Conservation (phyloP, 139 green algal species). For the Trebouxia sp. region DNA sequence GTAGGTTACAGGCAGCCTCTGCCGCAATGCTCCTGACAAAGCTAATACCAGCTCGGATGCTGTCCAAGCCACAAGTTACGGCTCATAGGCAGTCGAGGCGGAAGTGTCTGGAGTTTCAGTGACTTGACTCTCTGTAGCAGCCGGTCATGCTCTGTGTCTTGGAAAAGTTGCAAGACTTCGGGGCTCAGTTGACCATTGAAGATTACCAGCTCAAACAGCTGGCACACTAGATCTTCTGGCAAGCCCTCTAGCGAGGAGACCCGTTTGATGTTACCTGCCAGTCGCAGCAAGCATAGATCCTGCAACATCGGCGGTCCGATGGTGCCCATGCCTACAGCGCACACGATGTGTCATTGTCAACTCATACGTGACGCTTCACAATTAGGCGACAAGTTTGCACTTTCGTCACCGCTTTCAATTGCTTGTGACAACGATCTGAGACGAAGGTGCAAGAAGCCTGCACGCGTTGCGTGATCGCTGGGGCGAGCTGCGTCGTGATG, state of each 20-base stretch:
- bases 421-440: no score
- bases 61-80: conserved; percentile 29
- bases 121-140: not conserved
- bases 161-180: conserved; percentile 25
- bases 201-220: conserved; percentile 25
- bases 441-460: no score
- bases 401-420: no score
- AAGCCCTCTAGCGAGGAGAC: conserved; percentile 3
- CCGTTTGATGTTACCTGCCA: not conserved
- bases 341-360: no score
- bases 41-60: conserved; percentile 13
- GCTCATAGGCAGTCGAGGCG: conserved; percentile 7
- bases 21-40: not conserved
- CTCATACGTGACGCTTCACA: no score
- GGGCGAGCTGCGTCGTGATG: no score
- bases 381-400: no score
- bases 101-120: conserved; percentile 1
- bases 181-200: conserved; percentile 13
- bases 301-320: not conserved
- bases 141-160: conserved; percentile 27
- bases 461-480: no score
- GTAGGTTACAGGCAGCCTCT: not conserved
- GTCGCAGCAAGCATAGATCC: not conserved
- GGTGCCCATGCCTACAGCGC: not conserved
- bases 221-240: conserved; percentile 27